phyloP scores from a whole-genome alignment of 805 yeast genomes.

The Starmerella apis region DNA sequence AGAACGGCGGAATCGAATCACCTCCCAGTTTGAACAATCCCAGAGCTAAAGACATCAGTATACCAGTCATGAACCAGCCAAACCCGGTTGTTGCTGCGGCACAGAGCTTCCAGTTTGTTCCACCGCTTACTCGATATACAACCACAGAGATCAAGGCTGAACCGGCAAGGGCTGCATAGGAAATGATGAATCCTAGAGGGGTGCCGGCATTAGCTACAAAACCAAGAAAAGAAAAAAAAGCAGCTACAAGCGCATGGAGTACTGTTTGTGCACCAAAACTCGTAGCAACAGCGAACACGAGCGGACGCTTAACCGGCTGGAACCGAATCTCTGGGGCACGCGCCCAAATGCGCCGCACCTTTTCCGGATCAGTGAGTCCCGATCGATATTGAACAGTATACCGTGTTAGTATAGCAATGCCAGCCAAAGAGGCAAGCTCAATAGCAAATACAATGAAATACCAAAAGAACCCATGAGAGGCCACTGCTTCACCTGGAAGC shows the following conservation, averaged over 20 bases:
- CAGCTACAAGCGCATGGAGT: conserved; percentile 11
- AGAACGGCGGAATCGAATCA: background rate
- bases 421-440: conserved; percentile 18
- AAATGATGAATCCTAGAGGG: conserved; percentile 5
- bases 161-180: conserved; percentile 12
- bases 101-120: conserved; percentile 19
- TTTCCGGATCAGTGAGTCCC: conserved; percentile 27
- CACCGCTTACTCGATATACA: conserved; percentile 27
- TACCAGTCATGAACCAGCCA: conserved; percentile 19
- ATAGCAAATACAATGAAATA: conserved; percentile 14
- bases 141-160: conserved; percentile 21
- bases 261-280: conserved; percentile 27
- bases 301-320: conserved; percentile 26
- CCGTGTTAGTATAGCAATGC: conserved; percentile 20
- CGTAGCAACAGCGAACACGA: conserved; percentile 23
- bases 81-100: conserved; percentile 14
- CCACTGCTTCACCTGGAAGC: background rate
- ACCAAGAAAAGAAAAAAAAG: conserved; percentile 15
- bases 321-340: conserved; percentile 28
- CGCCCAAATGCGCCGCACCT: conserved; percentile 28
- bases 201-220: background rate
- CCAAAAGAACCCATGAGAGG: conserved; percentile 12
- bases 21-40: background rate
- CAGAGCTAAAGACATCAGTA: conserved; percentile 13
- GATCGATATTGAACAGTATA: conserved; percentile 26